A percentile compares a stretch with the other conserved stretches of the same genome.
phyloP scores from a whole-genome alignment of 2,329 filamentous ascomycete species.

The Magnaporthiopsis poae region DNA sequence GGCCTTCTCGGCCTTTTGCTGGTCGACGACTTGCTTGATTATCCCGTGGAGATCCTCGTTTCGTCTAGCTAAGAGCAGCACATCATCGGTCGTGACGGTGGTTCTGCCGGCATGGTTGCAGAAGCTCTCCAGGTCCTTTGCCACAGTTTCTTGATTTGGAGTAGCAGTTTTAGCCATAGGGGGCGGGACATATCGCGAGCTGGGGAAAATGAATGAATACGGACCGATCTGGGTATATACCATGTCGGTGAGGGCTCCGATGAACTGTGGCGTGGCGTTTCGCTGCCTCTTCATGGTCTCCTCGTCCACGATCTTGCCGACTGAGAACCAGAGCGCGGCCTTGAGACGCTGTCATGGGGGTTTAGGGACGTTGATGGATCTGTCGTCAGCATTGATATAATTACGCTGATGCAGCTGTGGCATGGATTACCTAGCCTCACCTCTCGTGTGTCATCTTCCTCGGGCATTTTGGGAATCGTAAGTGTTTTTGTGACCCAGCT shows the following conservation, averaged over 20 bases:
- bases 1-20: constrained; percentile 37
- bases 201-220: constrained; percentile 11
- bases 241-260: constrained; percentile 74
- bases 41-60: constrained; percentile 77
- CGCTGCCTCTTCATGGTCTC: constrained; percentile 62
- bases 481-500: not conserved
- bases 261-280: constrained; percentile 87
- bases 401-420: constrained; percentile 5
- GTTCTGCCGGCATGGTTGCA: constrained; percentile 69
- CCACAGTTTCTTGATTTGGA: constrained; percentile 39
- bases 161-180: constrained; percentile 1
- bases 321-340: constrained; percentile 71
- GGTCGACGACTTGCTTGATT: constrained; percentile 59
- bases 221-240: constrained; percentile 79
- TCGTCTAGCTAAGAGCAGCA: constrained; percentile 73
- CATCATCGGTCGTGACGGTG: constrained; percentile 75
- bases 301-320: constrained; percentile 82
- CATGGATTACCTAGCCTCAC: constrained; percentile 11
- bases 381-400: not conserved
- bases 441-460: constrained; percentile 20
- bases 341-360: constrained; percentile 58
- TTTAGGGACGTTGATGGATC: not conserved
- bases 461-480: constrained; percentile 15
- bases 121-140: constrained; percentile 46
- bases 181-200: not conserved